Evolutionary conservation across 768 basidiomycete genomes (phyloP).

Genomic region (Phaffia australis): DNA sequence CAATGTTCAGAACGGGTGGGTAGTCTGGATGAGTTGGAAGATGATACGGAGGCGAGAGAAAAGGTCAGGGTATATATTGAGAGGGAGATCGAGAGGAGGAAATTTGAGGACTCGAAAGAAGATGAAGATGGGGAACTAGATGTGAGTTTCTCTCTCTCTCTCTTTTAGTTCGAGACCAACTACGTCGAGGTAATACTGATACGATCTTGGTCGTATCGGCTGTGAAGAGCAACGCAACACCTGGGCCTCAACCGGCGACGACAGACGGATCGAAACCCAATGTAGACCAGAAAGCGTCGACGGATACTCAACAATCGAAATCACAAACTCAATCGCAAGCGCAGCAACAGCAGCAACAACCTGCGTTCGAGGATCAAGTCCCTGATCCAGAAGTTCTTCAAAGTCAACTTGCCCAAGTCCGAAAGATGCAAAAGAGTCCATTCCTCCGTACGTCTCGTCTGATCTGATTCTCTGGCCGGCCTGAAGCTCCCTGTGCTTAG

Average conservation of each 20-base stretch:
- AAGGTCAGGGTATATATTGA: slow-evolving; percentile 75
- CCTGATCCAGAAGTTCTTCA: slow-evolving; percentile 60
- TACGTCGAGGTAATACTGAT: background rate
- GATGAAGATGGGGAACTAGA: slow-evolving; percentile 4
- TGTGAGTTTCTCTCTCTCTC: background rate
- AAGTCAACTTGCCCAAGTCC: slow-evolving; percentile 71
- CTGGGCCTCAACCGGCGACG: background rate
- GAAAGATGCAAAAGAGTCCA: slow-evolving; percentile 67
- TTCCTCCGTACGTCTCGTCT: slow-evolving; percentile 40
- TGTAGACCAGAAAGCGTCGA: background rate
- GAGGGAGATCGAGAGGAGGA: slow-evolving; percentile 44
- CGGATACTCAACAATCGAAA: background rate
- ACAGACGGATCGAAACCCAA: background rate
- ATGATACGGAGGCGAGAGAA: slow-evolving; percentile 68
- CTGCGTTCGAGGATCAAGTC: slow-evolving; percentile 44
- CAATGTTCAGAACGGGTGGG: slow-evolving; percentile 77
- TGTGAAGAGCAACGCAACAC: background rate
- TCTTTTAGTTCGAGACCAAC: too few species aligned
- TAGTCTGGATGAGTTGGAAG: slow-evolving; percentile 71
- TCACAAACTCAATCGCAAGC: background rate
- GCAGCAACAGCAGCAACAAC: slow-evolving; percentile 36
- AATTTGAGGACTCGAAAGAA: slow-evolving; percentile 19
- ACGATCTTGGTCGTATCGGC: background rate
- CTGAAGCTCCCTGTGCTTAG: too few species aligned
- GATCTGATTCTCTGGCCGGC: too few species aligned